These are phyloP conservation scores for Lichtheimia corymbifera DNA, from an alignment of 371 early-diverging fungal species.

Conservation along the genomic window DNA sequence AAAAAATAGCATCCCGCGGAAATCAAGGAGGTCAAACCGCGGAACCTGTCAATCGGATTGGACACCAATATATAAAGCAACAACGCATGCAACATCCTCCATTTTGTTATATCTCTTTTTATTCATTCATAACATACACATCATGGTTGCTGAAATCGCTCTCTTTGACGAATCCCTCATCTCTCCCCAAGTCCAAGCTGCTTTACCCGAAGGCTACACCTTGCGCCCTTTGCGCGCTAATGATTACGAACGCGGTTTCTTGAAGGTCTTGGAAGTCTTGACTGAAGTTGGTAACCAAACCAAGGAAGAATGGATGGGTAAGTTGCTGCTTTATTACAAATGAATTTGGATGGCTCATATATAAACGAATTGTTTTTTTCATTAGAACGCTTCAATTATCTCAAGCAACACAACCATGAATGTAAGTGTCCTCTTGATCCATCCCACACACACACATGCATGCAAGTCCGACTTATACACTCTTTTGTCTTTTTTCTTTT, in stretches of 20 bases:
- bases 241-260: constrained; percentile 83
- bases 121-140: background rate
- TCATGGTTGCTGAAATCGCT: constrained; percentile 34
- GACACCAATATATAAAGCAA: background rate
- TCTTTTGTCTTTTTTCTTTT: background rate
- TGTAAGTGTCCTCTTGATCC: constrained; percentile 50
- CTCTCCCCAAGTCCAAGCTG: constrained; percentile 69
- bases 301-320: constrained; percentile 61
- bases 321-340: background rate
- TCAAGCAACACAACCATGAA: constrained; percentile 73
- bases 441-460: background rate
- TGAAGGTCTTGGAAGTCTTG: constrained; percentile 69
- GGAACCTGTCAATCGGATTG: constrained; percentile 5
- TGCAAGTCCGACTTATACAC: background rate
- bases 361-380: background rate
- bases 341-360: background rate
- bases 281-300: constrained; percentile 78
- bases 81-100: background rate
- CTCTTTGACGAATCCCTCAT: constrained; percentile 78
- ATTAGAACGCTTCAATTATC: constrained; percentile 70
- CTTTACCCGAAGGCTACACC: constrained; percentile 78
- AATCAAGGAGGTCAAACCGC: background rate
- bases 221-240: constrained; percentile 80
- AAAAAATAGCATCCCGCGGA: constrained; percentile 9
- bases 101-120: background rate